A percentile compares a stretch with the other conserved stretches of the same genome.
phyloP scores from a whole-genome alignment of 2,329 filamentous ascomycete species.

The Venturia oleaginea region DNA sequence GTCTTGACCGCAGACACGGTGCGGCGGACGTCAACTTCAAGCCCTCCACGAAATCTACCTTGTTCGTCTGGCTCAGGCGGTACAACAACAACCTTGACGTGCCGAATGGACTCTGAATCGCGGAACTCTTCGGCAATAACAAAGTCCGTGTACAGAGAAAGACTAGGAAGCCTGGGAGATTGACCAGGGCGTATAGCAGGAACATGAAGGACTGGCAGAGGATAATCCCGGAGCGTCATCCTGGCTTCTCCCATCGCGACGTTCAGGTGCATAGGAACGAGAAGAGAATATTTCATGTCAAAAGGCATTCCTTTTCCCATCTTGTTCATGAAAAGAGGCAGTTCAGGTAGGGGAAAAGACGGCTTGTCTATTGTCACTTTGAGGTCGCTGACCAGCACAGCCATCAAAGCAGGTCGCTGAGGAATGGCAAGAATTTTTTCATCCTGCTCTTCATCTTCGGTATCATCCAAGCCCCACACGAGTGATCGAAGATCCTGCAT shows the following conservation, averaged over 20 bases:
- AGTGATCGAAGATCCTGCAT: slow-evolving; percentile 69
- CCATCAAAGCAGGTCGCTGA: slow-evolving; percentile 74
- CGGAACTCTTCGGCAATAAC: slow-evolving; percentile 92
- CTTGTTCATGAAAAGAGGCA: slow-evolving; percentile 74
- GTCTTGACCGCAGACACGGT: slow-evolving; percentile 94
- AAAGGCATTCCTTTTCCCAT: slow-evolving; percentile 96
- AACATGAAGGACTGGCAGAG: slow-evolving; percentile 82
- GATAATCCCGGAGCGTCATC: slow-evolving; percentile 85
- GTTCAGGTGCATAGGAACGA: slow-evolving; percentile 83
- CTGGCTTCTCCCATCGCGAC: slow-evolving; percentile 85
- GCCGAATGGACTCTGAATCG: slow-evolving; percentile 67
- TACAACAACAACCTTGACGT: slow-evolving; percentile 75
- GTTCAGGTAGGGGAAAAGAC: slow-evolving; percentile 73
- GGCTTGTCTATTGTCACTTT: slow-evolving; percentile 85
- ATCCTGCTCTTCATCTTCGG: slow-evolving; percentile 70
- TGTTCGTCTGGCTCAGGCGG: slow-evolving; percentile 51
- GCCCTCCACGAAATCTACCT: slow-evolving; percentile 56
- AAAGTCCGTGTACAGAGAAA: slow-evolving; percentile 82
- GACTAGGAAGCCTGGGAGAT: slow-evolving; percentile 67
- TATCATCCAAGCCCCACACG: slow-evolving; percentile 77
- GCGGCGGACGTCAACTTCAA: slow-evolving; percentile 76
- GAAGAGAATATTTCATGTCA: slow-evolving; percentile 80
- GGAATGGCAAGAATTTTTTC: slow-evolving; percentile 83
- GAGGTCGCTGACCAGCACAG: slow-evolving; percentile 71
- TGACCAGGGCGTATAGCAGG: slow-evolving; percentile 73